Evolutionary conservation across 148 eudicot species (phyloP).

Genomic region (Fallopia convolvulus): DNA sequence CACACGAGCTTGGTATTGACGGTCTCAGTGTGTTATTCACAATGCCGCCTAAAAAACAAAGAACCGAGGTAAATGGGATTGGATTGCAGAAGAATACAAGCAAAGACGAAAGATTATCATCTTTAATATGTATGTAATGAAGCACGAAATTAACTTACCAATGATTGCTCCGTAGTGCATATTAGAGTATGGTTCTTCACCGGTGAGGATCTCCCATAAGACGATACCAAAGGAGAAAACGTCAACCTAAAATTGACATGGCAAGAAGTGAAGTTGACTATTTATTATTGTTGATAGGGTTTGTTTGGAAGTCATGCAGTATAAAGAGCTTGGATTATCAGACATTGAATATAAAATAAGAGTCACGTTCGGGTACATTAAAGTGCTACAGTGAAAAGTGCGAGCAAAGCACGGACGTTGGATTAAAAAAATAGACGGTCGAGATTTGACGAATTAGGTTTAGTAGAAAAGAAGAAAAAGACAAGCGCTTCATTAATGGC

Average conservation of each 20-base stretch:
- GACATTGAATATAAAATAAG: too few relatives aligned
- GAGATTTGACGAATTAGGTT: too few relatives aligned
- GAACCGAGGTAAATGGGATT: background rate
- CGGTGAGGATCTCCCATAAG: conserved; percentile 47
- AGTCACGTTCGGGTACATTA: too few relatives aligned
- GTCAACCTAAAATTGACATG: conserved; percentile 28
- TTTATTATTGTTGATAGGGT: too few relatives aligned
- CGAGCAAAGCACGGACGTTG: too few relatives aligned
- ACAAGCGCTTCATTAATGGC: too few relatives aligned
- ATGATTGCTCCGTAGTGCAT: conserved; percentile 34
- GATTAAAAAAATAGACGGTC: too few relatives aligned
- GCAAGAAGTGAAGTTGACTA: background rate
- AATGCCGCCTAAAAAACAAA: conserved; percentile 26
- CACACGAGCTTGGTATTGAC: conserved; percentile 36
- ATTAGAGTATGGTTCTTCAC: conserved; percentile 38
- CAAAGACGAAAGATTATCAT: background rate
- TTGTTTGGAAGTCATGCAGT: too few relatives aligned
- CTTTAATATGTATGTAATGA: background rate
- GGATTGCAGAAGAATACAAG: background rate
- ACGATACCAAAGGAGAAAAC: conserved; percentile 46
- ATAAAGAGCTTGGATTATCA: too few relatives aligned
- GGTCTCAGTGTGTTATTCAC: conserved; percentile 32
- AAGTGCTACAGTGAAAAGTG: too few relatives aligned
- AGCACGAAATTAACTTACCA: conserved; percentile 18
- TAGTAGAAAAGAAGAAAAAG: too few relatives aligned